Base-by-base conservation (phyloP, 768 basidiomycete genomes). In the Myochromella boudieri region DNA sequence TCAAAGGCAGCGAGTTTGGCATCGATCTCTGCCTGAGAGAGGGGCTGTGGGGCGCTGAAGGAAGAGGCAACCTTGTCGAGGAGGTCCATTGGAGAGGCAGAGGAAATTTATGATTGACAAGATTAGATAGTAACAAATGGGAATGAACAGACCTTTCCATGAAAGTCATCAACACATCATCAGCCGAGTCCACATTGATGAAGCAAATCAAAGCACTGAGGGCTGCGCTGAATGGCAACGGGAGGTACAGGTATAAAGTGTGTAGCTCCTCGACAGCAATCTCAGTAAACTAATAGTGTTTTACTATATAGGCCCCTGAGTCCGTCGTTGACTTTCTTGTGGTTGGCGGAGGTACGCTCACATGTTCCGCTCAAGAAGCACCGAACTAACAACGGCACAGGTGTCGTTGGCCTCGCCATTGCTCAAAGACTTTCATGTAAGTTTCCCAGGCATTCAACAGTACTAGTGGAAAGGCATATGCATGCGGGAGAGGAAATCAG, bases 401-500 rank as follows among this genome's bases (percentile, higher is more conserved):
- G 91, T 45, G 84, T 89, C 0, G 77, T 95, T 12, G 95, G 95
- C 0, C 75, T 99, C 27, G 90, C 93, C 0, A 78, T 95, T 40
- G 91, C 92, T 0, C 84, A 88, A 48, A 76, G 80, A 4, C 70
- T 99, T 8, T 79, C 79, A 6, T 74, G 76, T 27, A 70, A 69
- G 8, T 86, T 86, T 56, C 82, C 82, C 2, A 61, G 70, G 7
- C 84, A 83, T 64, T 83, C 87, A 4, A 92, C 87, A 2, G 85
- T 81, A 59, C 72, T 97, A 2, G 75, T 97, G 2, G 95, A 97
- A 61, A 70, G 95, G 56, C 86, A 89, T 59, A 55, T 61, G 9
- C 72, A 71, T 39, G 81, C 81, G 2, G 95, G 95, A 1, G 85
- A 94, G 62, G 95, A 97, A 64, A 95, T 73, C 17, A 95, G 91